These are phyloP conservation scores for Climacium dendroides DNA, from an alignment of 225 moss, liverwort and hornwort genomes.

Conservation along the genomic window DNA sequence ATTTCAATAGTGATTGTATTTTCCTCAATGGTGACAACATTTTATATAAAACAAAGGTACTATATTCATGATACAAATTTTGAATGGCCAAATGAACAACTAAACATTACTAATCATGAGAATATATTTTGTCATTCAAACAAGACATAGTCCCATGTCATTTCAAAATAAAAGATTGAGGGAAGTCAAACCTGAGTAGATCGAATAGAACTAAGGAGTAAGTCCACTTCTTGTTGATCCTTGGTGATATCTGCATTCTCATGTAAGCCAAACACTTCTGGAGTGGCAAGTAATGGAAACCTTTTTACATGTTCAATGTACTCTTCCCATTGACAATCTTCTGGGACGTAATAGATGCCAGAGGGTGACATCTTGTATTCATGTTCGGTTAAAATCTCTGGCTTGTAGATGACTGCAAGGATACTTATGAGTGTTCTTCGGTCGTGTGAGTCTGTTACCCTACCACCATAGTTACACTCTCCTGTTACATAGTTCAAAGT, in stretches of 20 bases:
- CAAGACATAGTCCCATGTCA: not conserved
- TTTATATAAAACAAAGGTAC: fast-evolving
- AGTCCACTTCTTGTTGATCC: constrained; percentile 66
- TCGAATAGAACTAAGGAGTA: constrained; percentile 37
- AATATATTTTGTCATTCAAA: not conserved
- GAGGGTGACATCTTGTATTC: constrained; percentile 63
- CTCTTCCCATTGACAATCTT: constrained; percentile 46
- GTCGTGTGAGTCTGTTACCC: constrained; percentile 62
- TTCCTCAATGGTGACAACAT: fast-evolving
- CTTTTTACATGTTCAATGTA: constrained; percentile 64
- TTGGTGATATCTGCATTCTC: constrained; percentile 75
- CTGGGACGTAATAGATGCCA: constrained; percentile 40
- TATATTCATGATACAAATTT: not conserved
- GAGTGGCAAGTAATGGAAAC: constrained; percentile 66
- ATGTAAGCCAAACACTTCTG: constrained; percentile 66
- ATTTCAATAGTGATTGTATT: not conserved
- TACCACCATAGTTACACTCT: constrained; percentile 80
- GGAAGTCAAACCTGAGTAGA: constrained; percentile 26
- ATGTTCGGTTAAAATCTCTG: constrained; percentile 30
- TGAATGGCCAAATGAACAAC: not conserved
- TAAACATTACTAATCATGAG: not conserved
- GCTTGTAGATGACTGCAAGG: constrained; percentile 48
- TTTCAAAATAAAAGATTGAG: fast-evolving
- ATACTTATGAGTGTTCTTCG: constrained; percentile 61
- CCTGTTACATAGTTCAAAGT: constrained; percentile 63